These are phyloP conservation scores for Edaphochlamys debaryana DNA, from an alignment of 139 green algal genomes.

Conservation along the genomic window DNA sequence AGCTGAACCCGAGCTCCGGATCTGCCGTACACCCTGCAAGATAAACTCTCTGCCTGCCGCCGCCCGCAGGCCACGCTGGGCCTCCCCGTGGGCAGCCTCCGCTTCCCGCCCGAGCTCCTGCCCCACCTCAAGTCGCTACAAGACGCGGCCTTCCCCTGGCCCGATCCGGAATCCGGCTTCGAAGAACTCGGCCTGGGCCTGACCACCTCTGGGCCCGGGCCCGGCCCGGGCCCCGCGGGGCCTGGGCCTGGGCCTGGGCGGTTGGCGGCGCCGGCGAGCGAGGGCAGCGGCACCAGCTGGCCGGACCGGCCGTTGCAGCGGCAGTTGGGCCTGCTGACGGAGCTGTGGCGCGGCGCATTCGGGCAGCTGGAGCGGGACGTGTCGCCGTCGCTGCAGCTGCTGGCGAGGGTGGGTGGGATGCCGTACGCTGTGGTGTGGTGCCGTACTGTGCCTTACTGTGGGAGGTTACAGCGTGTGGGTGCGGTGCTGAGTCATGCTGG, in stretches of 20 bases:
- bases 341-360: slow-evolving; percentile 15
- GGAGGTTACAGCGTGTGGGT: too few species aligned
- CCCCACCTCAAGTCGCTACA: slow-evolving; percentile 22
- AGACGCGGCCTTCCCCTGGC: neutral
- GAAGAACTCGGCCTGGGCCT: too few species aligned
- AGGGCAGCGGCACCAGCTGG: slow-evolving; percentile 1
- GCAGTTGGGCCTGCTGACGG: slow-evolving; percentile 36
- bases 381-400: slow-evolving; percentile 22
- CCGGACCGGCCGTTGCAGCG: slow-evolving; percentile 32
- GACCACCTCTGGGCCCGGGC: too few species aligned
- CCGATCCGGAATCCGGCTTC: too few species aligned
- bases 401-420: slow-evolving; percentile 2
- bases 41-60: too few species aligned
- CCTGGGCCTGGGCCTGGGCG: neutral
- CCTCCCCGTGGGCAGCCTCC: slow-evolving; percentile 12
- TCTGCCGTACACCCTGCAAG: too few species aligned
- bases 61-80: slow-evolving; percentile 4
- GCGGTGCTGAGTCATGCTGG: too few species aligned
- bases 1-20: too few species aligned
- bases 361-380: slow-evolving; percentile 35
- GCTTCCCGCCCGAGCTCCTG: slow-evolving; percentile 1
- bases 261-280: neutral
- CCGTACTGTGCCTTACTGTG: too few species aligned
- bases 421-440: too few species aligned
- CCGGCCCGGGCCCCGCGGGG: neutral